Base-by-base conservation (phyloP, 2,329 filamentous ascomycete species). In the Botryotinia globosa region DNA sequence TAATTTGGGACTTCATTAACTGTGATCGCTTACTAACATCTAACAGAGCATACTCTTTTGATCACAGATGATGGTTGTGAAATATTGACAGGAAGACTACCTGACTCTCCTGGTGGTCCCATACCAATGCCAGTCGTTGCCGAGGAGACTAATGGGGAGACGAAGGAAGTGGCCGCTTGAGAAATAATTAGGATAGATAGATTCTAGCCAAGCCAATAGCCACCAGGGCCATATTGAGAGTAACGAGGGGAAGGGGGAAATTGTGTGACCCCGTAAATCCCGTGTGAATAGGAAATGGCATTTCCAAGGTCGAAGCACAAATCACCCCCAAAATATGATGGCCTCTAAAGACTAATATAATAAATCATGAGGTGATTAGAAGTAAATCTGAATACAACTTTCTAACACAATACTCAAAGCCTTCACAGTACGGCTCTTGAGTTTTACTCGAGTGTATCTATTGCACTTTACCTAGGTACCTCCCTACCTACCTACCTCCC, bases 61-160 rank as follows among this genome's bases (percentile, higher is more conserved):
- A 92, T 97, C 3, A 97, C 93, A 0, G 92, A 94, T 79, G 88
- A 91, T 76, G 93, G 93, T 2, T 91, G 94, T 10, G 93, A 97
- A 82, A 85, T 97, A 62, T 82, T 97, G 77, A 97, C 93, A 0
- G 93, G 92, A 59, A 87, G 80, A 74, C 69, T 79, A 29, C 76
- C 78, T 4, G 76, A 92, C 80, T 95, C 92, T 37, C 93, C 93
- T 1, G 93, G 93, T 74, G 93, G 93, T 1, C 86, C 91, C 7
- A 83, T 93, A 22, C 83, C 88, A 7, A 79, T 75, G 63, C 75
- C 71, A 69, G 74, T 76, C 14, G 70, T 66, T 39, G 71, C 69
- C 63, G 75, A 75, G n/a, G 75, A 72, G 66, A 75, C 73, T 56
- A 74, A 72, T 42, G 75, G 71, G 37, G 65, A 72, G 51, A 68